Conservation (phyloP, 345 rosid species). For the Eucalyptus rudis region DNA sequence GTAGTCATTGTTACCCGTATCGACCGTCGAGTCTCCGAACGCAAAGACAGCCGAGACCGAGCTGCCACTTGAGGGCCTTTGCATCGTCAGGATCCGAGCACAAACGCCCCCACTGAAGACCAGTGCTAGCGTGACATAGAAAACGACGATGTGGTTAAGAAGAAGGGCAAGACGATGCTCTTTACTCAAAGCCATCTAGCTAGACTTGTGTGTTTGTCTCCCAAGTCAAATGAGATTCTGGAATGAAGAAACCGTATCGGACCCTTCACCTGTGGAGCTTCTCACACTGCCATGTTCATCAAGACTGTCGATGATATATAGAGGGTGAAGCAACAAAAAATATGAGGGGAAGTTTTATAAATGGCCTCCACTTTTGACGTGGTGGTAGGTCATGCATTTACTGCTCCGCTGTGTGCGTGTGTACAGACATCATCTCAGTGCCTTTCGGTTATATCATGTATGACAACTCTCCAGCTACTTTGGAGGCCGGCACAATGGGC, state of each 20-base stretch:
- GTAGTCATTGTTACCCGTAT: slow-evolving; percentile 8
- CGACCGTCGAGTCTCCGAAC: slow-evolving; percentile 11
- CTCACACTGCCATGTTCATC: not conserved
- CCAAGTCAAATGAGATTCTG: not conserved
- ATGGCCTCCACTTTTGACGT: not conserved
- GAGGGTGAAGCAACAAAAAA: not conserved
- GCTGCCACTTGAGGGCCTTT: not conserved
- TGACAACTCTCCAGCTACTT: not conserved
- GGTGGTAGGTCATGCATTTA: not conserved
- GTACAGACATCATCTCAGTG: not conserved
- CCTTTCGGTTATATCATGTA: not conserved
- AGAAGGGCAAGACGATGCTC: not conserved
- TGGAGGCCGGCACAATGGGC: not conserved
- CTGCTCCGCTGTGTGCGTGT: not conserved
- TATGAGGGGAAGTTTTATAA: not conserved
- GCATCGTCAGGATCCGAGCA: not conserved
- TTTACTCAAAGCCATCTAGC: not conserved
- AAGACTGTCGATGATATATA: not conserved
- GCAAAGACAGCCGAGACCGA: not conserved
- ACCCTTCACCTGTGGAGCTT: not conserved
- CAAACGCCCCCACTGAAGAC: not conserved
- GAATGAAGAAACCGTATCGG: not conserved
- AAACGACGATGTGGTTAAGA: not conserved
- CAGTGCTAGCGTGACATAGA: not conserved
- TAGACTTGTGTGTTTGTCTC: not conserved